These are phyloP conservation scores for Dryas integrifolia DNA, from an alignment of 331 rosid species.

Conservation along the genomic window DNA sequence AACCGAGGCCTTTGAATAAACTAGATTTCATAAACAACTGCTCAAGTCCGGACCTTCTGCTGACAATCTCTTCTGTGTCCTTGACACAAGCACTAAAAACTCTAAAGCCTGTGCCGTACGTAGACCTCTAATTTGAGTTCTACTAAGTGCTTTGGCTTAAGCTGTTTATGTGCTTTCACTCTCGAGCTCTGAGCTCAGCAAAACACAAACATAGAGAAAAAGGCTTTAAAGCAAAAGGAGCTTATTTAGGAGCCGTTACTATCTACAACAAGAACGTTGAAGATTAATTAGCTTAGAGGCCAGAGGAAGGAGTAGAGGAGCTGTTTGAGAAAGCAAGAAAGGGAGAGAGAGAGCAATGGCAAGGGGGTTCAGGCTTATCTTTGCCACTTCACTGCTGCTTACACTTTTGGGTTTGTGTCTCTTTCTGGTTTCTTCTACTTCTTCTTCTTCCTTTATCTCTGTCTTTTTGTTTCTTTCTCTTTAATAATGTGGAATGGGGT, in stretches of 20 bases:
- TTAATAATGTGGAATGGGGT: constrained; percentile 11
- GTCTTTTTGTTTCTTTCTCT: constrained; percentile 1
- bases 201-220: neutral
- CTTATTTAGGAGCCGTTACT: constrained; percentile 38
- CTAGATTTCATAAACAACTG: constrained; percentile 27
- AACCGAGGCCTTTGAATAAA: constrained; percentile 46
- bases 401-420: constrained; percentile 64
- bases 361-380: constrained; percentile 41
- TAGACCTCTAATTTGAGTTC: neutral
- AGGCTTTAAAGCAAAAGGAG: constrained; percentile 13
- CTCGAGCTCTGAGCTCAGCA: constrained; percentile 20
- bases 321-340: neutral
- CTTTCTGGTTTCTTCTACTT: constrained; percentile 20
- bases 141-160: neutral
- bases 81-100: constrained; percentile 23
- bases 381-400: constrained; percentile 42
- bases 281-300: constrained; percentile 26
- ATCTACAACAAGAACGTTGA: constrained; percentile 15
- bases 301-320: constrained; percentile 11
- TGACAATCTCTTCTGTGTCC: constrained; percentile 25
- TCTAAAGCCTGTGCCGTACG: no score
- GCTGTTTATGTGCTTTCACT: neutral
- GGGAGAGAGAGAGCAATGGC: constrained; percentile 27
- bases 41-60: constrained; percentile 50
- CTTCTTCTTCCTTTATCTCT: neutral